phyloP scores from a whole-genome alignment of 108 stramenopile species.

The Skeletonema marinoi region DNA sequence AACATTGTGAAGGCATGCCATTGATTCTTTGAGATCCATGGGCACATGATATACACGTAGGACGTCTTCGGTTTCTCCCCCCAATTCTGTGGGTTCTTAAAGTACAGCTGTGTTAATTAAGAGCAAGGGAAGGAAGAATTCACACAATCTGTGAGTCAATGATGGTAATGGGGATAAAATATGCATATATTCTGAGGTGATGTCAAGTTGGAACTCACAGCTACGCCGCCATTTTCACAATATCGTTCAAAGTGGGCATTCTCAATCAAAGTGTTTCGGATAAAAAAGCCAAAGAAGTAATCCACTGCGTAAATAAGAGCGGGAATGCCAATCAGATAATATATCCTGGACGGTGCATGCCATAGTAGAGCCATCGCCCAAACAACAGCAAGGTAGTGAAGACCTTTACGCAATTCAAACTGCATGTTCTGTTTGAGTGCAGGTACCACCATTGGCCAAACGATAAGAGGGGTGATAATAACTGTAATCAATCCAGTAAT shows the following conservation, averaged over 20 bases:
- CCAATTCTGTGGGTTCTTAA: background rate
- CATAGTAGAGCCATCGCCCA: constrained; percentile 20
- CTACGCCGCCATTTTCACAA: background rate
- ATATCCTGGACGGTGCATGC: constrained; percentile 24
- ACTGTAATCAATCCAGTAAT: constrained; percentile 22
- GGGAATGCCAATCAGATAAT: constrained; percentile 23
- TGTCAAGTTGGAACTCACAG: background rate
- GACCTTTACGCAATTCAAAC: constrained; percentile 24
- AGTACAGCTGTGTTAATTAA: background rate
- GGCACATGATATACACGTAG: background rate
- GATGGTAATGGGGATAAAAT: no score
- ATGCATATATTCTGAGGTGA: no score
- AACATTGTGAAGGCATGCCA: constrained; percentile 1
- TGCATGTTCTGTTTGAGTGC: constrained; percentile 12
- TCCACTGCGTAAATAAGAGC: constrained; percentile 9
- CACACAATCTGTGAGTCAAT: no score
- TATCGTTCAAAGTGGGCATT: constrained; percentile 4
- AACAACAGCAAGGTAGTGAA: constrained; percentile 25
- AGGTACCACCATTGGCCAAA: constrained; percentile 27
- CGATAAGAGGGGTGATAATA: constrained; percentile 8
- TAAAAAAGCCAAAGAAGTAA: background rate
- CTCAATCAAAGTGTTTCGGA: background rate
- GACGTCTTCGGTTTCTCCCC: background rate
- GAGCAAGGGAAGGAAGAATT: no score
- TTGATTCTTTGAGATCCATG: background rate